Evolutionary conservation across 768 basidiomycete species (phyloP).

Genomic region (Rhodotorula sphaerocarpa): DNA sequence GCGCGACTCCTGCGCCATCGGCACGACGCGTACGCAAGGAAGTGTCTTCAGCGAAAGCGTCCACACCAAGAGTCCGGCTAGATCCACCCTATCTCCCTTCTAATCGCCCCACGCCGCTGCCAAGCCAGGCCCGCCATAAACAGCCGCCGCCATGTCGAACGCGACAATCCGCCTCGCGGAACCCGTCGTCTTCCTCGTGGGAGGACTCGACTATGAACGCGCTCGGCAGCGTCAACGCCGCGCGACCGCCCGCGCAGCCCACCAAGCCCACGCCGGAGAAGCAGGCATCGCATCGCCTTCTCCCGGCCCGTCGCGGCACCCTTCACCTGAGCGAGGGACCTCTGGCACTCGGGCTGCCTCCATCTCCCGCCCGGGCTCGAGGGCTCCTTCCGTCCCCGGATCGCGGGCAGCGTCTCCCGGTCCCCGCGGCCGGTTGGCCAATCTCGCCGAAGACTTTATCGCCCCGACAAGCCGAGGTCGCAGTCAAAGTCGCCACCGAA

Average conservation of each 20-base stretch:
- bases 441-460: conserved; percentile 8
- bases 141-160: conserved; percentile 9
- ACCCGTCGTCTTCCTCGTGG: conserved; percentile 33
- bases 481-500: conserved; percentile 20
- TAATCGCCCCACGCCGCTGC: no score
- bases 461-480: conserved; percentile 22
- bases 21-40: no score
- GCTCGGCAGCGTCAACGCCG: conserved; percentile 22
- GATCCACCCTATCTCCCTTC: no score
- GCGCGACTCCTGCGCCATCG: no score
- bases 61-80: no score
- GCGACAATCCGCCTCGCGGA: conserved; percentile 29
- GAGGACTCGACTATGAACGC: conserved; percentile 31
- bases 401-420: conserved; percentile 12
- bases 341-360: neutral
- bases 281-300: neutral
- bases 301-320: conserved; percentile 9
- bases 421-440: neutral
- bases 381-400: conserved; percentile 9
- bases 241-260: conserved; percentile 2
- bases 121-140: no score
- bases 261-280: neutral
- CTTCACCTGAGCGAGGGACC: conserved; percentile 8
- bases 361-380: conserved; percentile 8
- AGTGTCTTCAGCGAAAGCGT: no score